phyloP scores from a whole-genome alignment of 257 asterid species.

The Verbena officinalis region DNA sequence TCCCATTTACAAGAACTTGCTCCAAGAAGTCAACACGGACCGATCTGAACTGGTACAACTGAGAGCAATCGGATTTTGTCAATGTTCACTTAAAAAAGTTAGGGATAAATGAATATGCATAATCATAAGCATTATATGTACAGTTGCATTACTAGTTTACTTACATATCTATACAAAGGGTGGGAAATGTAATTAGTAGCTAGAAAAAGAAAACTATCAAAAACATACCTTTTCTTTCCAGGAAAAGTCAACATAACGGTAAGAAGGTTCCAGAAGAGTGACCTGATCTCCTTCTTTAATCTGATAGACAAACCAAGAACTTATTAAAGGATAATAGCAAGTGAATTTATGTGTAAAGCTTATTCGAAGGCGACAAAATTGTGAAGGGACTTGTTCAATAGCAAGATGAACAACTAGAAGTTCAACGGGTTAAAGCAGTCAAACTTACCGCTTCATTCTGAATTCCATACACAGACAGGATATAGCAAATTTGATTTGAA shows the following conservation, averaged over 20 bases:
- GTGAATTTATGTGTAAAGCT: slow-evolving; percentile 19
- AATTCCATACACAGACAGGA: slow-evolving; percentile 74
- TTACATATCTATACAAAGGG: background rate
- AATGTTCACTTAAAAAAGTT: background rate
- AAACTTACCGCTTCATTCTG: slow-evolving; percentile 68
- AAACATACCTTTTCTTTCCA: slow-evolving; percentile 82
- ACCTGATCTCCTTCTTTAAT: slow-evolving; percentile 88
- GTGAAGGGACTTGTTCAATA: background rate
- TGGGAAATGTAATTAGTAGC: background rate
- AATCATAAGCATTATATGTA: background rate
- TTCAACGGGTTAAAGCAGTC: slow-evolving; percentile 12
- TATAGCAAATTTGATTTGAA: slow-evolving; percentile 67
- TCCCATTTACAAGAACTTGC: slow-evolving; percentile 90
- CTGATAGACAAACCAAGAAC: slow-evolving; percentile 38
- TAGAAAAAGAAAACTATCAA: slow-evolving; percentile 13
- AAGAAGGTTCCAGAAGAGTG: slow-evolving; percentile 73
- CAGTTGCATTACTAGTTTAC: background rate
- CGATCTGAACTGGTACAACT: slow-evolving; percentile 81
- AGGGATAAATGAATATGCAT: background rate
- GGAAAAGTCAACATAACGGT: slow-evolving; percentile 57
- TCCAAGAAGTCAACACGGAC: slow-evolving; percentile 85
- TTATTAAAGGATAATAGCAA: slow-evolving; percentile 4
- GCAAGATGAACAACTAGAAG: slow-evolving; percentile 15
- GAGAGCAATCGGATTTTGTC: slow-evolving; percentile 21
- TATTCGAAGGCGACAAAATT: slow-evolving; percentile 3